Evolutionary conservation across 345 rosid genomes (phyloP).

Genomic region (Balakata baccata): DNA sequence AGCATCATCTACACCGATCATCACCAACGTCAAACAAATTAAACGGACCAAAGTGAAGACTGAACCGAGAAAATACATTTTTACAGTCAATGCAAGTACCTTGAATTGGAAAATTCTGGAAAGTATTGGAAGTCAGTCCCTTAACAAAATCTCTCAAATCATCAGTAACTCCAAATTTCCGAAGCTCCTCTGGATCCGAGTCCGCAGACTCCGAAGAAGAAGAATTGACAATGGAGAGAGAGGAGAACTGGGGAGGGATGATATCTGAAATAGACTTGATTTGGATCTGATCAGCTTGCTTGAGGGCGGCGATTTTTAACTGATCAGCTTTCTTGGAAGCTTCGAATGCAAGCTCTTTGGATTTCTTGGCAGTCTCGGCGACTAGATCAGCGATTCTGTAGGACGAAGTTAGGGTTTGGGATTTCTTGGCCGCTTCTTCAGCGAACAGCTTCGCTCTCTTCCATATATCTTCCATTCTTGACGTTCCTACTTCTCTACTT

Average conservation of each 20-base stretch:
- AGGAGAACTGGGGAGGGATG: slow-evolving; percentile 55
- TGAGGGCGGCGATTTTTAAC: slow-evolving; percentile 65
- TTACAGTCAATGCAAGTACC: slow-evolving; percentile 28
- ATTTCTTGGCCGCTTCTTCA: slow-evolving; percentile 81
- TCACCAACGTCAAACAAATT: not conserved
- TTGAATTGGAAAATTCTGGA: slow-evolving; percentile 72
- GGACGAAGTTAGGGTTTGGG: slow-evolving; percentile 59
- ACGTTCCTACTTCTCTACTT: not conserved
- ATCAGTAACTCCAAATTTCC: slow-evolving; percentile 70
- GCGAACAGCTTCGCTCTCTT: slow-evolving; percentile 76
- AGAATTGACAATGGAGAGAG: slow-evolving; percentile 38
- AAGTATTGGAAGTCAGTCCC: slow-evolving; percentile 74
- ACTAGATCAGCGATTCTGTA: slow-evolving; percentile 68
- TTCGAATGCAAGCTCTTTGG: slow-evolving; percentile 83
- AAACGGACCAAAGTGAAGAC: not conserved
- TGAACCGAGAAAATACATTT: not conserved
- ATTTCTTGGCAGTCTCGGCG: slow-evolving; percentile 82
- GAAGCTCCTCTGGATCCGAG: slow-evolving; percentile 52
- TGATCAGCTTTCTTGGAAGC: slow-evolving; percentile 83
- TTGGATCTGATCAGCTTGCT: slow-evolving; percentile 91
- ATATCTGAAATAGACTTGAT: slow-evolving; percentile 72
- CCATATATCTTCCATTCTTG: slow-evolving; percentile 79
- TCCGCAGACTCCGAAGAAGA: slow-evolving; percentile 35
- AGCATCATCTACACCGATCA: slow-evolving; percentile 43
- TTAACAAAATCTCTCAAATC: slow-evolving; percentile 80